Evolutionary conservation across 2,329 filamentous ascomycete species (phyloP).

Genomic region (Phialocephala subalpina): DNA sequence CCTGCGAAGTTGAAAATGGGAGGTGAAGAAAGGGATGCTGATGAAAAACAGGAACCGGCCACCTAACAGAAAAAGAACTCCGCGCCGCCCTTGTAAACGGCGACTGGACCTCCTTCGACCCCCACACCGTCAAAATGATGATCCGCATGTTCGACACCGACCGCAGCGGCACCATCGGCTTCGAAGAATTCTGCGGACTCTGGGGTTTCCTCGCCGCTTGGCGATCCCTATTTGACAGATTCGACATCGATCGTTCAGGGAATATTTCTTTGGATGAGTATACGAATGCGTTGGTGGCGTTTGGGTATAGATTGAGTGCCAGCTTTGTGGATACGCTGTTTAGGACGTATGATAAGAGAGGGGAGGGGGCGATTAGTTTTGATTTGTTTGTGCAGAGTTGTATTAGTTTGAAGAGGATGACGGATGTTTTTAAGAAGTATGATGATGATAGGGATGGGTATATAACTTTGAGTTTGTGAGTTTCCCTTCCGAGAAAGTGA

Average conservation of each 20-base stretch:
- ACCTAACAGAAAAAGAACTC: constrained; percentile 86
- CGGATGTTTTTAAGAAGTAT: constrained; percentile 98
- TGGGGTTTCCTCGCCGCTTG: constrained; percentile 97
- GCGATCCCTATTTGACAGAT: constrained; percentile 93
- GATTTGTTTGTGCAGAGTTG: constrained; percentile 98
- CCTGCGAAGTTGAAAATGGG: not conserved
- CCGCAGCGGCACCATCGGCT: constrained; percentile 87
- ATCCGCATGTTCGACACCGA: constrained; percentile 99
- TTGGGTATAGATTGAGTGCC: constrained; percentile 89
- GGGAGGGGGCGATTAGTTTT: constrained; percentile 80
- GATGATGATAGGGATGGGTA: constrained; percentile 97
- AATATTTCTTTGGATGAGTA: constrained; percentile 90
- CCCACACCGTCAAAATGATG: constrained; percentile 97
- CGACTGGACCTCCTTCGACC: constrained; percentile 93
- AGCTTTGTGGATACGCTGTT: constrained; percentile 88
- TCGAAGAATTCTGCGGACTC: constrained; percentile 94
- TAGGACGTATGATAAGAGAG: constrained; percentile 83
- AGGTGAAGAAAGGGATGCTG: constrained; percentile 2
- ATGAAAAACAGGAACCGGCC: constrained; percentile 67
- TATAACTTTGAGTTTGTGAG: constrained; percentile 76
- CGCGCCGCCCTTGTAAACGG: constrained; percentile 93
- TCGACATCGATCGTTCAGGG: constrained; percentile 86
- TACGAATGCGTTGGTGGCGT: constrained; percentile 87
- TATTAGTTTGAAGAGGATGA: constrained; percentile 97
- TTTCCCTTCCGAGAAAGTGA: not conserved